phyloP scores from a whole-genome alignment of 306 rosid species.

The Abrus pulchellus region DNA sequence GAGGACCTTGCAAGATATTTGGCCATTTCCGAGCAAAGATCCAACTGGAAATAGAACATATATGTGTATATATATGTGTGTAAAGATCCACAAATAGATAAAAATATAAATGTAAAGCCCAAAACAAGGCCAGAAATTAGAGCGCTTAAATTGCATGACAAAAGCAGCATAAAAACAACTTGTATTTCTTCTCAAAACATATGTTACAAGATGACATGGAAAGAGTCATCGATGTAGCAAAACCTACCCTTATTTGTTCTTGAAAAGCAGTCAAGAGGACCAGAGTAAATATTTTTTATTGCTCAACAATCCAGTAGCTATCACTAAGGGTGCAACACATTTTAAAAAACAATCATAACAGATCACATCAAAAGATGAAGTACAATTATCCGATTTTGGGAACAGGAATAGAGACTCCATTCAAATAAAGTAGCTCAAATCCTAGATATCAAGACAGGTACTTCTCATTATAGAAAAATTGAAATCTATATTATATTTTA shows the following conservation, averaged over 20 bases:
- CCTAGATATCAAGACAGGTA: constrained; percentile 27
- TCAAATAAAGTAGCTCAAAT: background rate
- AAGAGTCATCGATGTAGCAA: background rate
- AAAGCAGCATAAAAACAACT: constrained; percentile 22
- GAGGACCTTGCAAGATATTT: constrained; percentile 90
- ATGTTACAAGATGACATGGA: constrained; percentile 30
- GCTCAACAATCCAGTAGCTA: constrained; percentile 23
- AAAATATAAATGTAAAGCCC: constrained; percentile 11
- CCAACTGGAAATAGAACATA: constrained; percentile 73
- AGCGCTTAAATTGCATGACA: constrained; percentile 22
- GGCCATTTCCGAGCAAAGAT: constrained; percentile 99
- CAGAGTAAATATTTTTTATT: background rate
- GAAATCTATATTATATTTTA: constrained; percentile 27
- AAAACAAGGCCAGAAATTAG: constrained; percentile 13
- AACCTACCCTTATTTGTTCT: background rate
- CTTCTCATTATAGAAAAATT: background rate
- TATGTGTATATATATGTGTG: no score
- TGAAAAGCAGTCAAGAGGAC: background rate
- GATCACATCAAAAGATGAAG: background rate
- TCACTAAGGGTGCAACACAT: background rate
- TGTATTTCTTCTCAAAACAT: constrained; percentile 30
- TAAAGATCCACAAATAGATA: background rate
- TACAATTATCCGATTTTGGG: background rate
- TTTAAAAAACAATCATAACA: constrained; percentile 11
- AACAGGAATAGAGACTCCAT: constrained; percentile 11